Evolutionary conservation across 2,329 filamentous ascomycete species (phyloP), one percentile per base, ranked within the genome.

Genomic region (Alternaria solani): DNA sequence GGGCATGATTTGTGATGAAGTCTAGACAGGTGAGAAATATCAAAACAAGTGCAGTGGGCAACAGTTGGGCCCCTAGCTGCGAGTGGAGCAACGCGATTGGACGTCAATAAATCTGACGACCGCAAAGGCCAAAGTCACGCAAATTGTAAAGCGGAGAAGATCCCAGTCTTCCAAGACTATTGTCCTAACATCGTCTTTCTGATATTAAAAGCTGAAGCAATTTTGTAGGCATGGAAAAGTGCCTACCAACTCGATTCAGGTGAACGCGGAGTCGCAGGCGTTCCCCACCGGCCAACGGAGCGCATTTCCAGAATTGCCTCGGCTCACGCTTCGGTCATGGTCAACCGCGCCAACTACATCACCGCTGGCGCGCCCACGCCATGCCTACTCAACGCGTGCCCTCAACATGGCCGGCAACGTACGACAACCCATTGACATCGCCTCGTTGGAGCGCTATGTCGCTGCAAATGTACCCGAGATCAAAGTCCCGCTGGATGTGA

Each of bases 361-460:
- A 62, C 59, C 34, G 47, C 54, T 43, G 48, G 49, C 43, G 54
- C 44, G 49, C 57, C 53, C 54, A 57, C 57, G 43, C 57, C 58
- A 70, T 65, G 69, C 58, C 52, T 60, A 62, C 32, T 51, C 44
- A 48, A 46, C 54, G 59, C 46, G 64, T 47, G 52, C 64, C 58
- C 43, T 59, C 66, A 78, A 53, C 62, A 90, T 97, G 94, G 94
- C 95, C 54, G 94, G 94, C 71, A 85, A 85, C 65, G 89, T 99
- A 59, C 89, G 95, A 77, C 95, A 99, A 78, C 92, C 92, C 43
- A 96, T 99, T 75, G 92, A 98, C 76, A 81, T 94, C 71, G 81
- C 86, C 73, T 88, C 91, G 16, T 84, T 99, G 56, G 91, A 94
- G 82, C 85, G 84, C 65, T 99, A 94, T 80, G 86, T 99, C 67